phyloP scores from a whole-genome alignment of 169 alveolate genomes.

The Plasmodium relictum region DNA sequence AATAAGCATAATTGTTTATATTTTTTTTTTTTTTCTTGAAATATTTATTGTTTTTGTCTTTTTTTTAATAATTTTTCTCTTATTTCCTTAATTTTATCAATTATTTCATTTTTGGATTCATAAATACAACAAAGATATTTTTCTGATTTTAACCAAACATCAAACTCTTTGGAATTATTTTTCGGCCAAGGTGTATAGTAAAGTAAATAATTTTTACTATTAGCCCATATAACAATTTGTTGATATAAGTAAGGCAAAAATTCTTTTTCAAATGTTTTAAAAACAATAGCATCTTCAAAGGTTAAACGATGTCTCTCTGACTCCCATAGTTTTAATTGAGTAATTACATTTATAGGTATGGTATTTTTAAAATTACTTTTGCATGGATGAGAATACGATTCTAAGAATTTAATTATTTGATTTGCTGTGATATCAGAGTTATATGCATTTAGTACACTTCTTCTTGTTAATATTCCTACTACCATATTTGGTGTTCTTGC shows the following conservation, averaged over 20 bases:
- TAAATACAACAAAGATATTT: conserved; percentile 85
- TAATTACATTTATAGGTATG: conserved; percentile 89
- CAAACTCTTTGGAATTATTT: conserved; percentile 82
- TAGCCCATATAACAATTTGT: conserved; percentile 89
- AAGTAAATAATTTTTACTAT: conserved; percentile 83
- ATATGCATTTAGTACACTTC: conserved; percentile 89
- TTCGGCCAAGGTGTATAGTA: conserved; percentile 87
- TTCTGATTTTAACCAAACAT: conserved; percentile 82
- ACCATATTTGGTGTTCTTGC: conserved; percentile 91
- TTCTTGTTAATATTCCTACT: conserved; percentile 90
- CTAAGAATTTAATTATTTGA: conserved; percentile 89
- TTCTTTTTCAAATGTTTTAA: conserved; percentile 87
- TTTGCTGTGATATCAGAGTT: conserved; percentile 91
- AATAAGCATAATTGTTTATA: not conserved
- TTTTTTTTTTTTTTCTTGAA: not conserved
- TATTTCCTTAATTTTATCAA: conserved; percentile 82
- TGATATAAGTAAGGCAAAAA: conserved; percentile 88
- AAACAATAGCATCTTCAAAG: conserved; percentile 83
- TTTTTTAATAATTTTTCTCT: conserved; percentile 51
- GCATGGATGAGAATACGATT: conserved; percentile 87
- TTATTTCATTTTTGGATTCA: conserved; percentile 88
- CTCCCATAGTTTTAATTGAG: conserved; percentile 92
- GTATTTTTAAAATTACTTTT: conserved; percentile 74
- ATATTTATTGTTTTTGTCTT: conserved; percentile 11
- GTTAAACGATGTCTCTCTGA: conserved; percentile 89